Percentiles rank a stretch among this genome's conserved stretches.
Conservation (phyloP, 169 alveolate species). For the Plasmodium vivax region DNA sequence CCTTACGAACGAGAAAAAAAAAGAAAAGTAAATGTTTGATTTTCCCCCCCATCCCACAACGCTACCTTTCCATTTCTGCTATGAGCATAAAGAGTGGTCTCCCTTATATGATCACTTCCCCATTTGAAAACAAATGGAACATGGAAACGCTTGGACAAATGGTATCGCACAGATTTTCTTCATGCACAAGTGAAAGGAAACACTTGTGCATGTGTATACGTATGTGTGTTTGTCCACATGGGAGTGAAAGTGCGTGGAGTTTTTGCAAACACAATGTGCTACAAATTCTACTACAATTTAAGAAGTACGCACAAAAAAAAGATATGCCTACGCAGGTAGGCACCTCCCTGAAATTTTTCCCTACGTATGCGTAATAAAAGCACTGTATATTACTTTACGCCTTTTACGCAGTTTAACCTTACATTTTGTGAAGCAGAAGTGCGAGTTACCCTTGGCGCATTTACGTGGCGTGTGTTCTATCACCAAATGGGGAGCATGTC, state of each 20-base stretch:
- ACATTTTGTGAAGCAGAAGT: neutral
- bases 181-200: neutral
- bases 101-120: neutral
- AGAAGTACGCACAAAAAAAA: neutral
- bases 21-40: neutral
- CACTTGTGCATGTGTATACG: neutral
- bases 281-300: neutral
- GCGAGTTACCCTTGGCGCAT: neutral
- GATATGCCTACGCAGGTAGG: neutral
- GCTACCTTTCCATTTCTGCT: neutral
- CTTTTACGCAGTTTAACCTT: neutral
- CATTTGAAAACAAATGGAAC: neutral
- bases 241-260: neutral
- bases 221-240: neutral
- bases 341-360: neutral
- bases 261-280: neutral
- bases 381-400: neutral
- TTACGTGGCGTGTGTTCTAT: neutral
- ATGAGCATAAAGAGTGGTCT: neutral
- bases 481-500: neutral
- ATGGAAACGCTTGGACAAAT: neutral
- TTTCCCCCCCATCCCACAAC: neutral
- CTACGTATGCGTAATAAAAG: neutral
- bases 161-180: neutral
- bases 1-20: neutral